Base-by-base conservation (phyloP, 768 basidiomycete genomes). In the Boletus coccyginus region DNA sequence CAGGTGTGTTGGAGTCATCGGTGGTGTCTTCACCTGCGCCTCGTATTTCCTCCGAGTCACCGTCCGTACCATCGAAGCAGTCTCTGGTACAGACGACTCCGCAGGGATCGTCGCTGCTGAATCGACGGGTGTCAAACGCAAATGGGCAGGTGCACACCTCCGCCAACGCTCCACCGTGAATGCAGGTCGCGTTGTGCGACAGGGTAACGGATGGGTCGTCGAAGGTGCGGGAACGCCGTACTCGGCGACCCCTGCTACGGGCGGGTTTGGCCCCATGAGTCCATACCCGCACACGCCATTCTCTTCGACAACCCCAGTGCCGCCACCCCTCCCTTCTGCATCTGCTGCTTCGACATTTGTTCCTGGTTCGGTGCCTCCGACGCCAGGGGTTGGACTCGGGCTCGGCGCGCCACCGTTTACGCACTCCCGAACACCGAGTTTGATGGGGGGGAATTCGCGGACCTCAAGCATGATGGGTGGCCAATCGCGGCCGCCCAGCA, bases 1-100 rank as follows among this genome's bases (percentile, higher is more conserved):
- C n/a, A 82, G 88, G 48, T 86, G 84, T 61, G 87, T 90, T 8
- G 96, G 96, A n/a, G 96, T 98, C 46, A 79, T 99, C 31, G 96
- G 96, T 13, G 93, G 93, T 5, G 83, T 94, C 42, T 92, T 94
- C 70, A 89, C 91, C 9, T 93, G 91, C 73, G 81, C 87, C 71
- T 85, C 87, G 48, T 90, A 90, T 68, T 86, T 88, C 54, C 79
- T 89, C 58, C 81, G 82, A 41, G 77, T 88, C 46, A 81, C 82
- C 24, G 71, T 75, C 48, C 84, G 84, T 32, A 85, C 88, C 5
- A 80, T 88, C 40, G 83, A 85, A 57, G 85, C 83, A 12, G 86
- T 89, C 48, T 79, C 77, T 4, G 81, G 77, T 39, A 70, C 70
- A 1, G 73, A 85, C 36, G 73, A 85, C 36, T 82, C 81, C 10